Evolutionary conservation across 2,329 filamentous ascomycete species (phyloP), one percentile per base, ranked within the genome.

Genomic region (Aspergillus quadrilineatus): DNA sequence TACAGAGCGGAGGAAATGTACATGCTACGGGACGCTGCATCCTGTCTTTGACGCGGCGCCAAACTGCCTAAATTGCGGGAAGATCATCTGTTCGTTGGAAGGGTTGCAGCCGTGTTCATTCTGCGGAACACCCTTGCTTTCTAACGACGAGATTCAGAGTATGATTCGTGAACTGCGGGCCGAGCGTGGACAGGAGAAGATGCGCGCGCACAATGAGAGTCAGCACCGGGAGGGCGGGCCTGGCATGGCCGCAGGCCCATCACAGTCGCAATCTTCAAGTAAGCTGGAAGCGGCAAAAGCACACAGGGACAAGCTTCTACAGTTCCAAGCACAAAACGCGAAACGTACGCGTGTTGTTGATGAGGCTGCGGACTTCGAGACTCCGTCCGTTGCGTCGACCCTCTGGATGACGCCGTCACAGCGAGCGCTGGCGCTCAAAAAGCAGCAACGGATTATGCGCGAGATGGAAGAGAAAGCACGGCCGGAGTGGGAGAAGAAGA

Each of bases 101-200:
- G 94, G 94, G 0, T 80, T 97, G 0, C 93, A 93, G 0, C 93
- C 93, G 0, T 99, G 94, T 73, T 97, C 93, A 0, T 97, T 90
- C 69, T 99, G 94, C 76, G 86, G 86, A 0, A 80, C 83, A 0
- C 85, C 90, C 0, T 78, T 99, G 0, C 78, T 99, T 6, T 87
- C 82, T 30, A 71, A 84, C 0, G 77, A 82, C 3, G 92, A 97
- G 53, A 85, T 96, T 8, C 88, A 95, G 66, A 85, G 83, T 34
- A 96, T 99, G 85, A 89, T 97, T 48, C 82, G 84, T 28, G 87
- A 93, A 65, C 80, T 99, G 10, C 86, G 87, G 39, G 89, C 90
- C 51, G 93, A 97, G 75, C 85, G 92, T 4, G 93, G 92, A 2
- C 85, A 88, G 56, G 93, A 97, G 76, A 89, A 87, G 67, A 92